Conservation (phyloP, 163 green algal species). For the Picocystis sp. region DNA sequence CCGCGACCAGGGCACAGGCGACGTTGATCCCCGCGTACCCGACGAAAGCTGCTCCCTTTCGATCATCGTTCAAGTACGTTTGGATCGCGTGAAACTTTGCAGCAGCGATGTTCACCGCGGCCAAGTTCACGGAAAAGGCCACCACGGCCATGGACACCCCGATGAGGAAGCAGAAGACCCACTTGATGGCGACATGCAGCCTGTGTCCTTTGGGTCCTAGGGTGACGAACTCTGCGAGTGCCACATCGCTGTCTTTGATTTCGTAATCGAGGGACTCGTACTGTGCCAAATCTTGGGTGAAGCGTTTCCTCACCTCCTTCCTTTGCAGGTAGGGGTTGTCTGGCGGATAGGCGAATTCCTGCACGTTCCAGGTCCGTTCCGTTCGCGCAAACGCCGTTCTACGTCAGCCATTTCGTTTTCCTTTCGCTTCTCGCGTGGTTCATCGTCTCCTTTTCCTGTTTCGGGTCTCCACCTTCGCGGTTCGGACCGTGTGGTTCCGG, state of each 20-base stretch:
- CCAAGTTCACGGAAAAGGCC: conserved; percentile 52
- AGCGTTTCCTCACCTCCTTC: too few species aligned
- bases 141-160: conserved; percentile 31
- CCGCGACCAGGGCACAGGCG: conserved; percentile 20
- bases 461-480: too few species aligned
- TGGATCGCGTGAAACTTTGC: conserved; percentile 40
- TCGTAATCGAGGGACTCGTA: conserved; percentile 43
- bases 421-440: too few species aligned
- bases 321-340: too few species aligned
- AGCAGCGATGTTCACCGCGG: conserved; percentile 55
- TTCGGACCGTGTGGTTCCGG: too few species aligned
- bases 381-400: too few species aligned
- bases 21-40: conserved; percentile 32
- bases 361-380: too few species aligned
- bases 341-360: too few species aligned
- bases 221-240: conserved; percentile 24
- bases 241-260: conserved; percentile 39
- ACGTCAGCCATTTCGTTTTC: too few species aligned
- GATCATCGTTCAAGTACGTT: conserved; percentile 28
- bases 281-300: too few species aligned
- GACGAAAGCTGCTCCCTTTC: conserved; percentile 20
- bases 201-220: conserved; percentile 22
- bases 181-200: conserved; percentile 26
- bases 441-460: too few species aligned
- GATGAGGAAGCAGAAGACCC: conserved; percentile 31